Evolutionary conservation across 2,329 filamentous ascomycete species (phyloP), one percentile per base, ranked within the genome.

Genomic region (Aspergillus neotritici): DNA sequence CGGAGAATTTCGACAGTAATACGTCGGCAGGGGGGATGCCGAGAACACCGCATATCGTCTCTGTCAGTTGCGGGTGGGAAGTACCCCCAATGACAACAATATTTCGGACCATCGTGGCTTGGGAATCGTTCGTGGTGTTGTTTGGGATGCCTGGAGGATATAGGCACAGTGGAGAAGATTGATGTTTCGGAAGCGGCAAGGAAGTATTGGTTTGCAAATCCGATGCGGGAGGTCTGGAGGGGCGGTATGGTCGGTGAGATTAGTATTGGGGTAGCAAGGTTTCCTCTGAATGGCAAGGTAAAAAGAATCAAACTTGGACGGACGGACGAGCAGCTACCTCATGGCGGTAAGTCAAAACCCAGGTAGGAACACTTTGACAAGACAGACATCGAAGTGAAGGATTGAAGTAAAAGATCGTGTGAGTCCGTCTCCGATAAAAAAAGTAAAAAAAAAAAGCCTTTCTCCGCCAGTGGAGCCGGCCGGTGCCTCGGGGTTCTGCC

Each of bases 21-120:
- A 91, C 85, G 61, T 89, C 84, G 56, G 88, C 87, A 14, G 81
- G 76, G n/a, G 88, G 84, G 42, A 98, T 82, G 56, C 90, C 87
- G 47, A 98, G 83, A 55, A 88, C 84, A 58, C 85, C 85, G 77
- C 87, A 94, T 63, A 98, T 87, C 49, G 78, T 86, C 58, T 94
- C 84, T 53, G 87, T 86, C 55, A 97, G 80, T 62, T 85, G 76
- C 14, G 90, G 90, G 73, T 97, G 91, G 61, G 90, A 95, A 66
- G 86, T 93, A 49, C 93, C 91, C 57, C 90, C 88, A 53, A 98
- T 82, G 50, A 98, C 80, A 62, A 95, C 87, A 54, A 98, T 88
- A 68, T 95, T 95, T 67, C 90, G 85, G 55, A 96, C 90, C 89
- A 96, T 95, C 2, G 39, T 64, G 49, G 49, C 43, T 40, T 47